Percentiles rank a stretch among this genome's conserved stretches.
These are phyloP conservation scores for Daldinia grandis DNA, from an alignment of 495 filamentous ascomycete species.

Conservation along the genomic window DNA sequence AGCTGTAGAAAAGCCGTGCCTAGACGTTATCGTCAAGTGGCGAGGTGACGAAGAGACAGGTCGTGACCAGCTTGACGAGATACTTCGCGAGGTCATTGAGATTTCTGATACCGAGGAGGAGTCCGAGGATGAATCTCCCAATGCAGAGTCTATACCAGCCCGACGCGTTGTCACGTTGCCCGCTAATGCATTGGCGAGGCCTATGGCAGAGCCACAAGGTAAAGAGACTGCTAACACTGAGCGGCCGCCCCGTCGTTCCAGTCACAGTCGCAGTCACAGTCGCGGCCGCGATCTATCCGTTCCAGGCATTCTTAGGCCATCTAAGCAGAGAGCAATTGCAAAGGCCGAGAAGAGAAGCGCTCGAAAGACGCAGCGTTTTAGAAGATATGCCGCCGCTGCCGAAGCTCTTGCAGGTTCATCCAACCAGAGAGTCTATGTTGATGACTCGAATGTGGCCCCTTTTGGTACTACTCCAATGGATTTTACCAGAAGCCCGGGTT, in stretches of 20 bases:
- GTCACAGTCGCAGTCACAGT: constrained; percentile 7
- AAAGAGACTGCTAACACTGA: constrained; percentile 9
- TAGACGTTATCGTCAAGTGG: constrained; percentile 83
- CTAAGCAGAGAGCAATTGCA: constrained; percentile 28
- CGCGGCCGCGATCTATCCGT: constrained; percentile 31
- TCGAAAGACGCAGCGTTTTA: constrained; percentile 45
- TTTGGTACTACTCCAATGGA: constrained; percentile 24
- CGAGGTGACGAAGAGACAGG: constrained; percentile 84
- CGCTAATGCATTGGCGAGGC: constrained; percentile 24
- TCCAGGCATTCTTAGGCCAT: constrained; percentile 12
- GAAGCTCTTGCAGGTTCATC: constrained; percentile 43
- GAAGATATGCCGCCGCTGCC: constrained; percentile 47
- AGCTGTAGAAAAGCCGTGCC: constrained; percentile 72
- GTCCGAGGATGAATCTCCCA: constrained; percentile 58
- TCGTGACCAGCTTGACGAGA: constrained; percentile 77
- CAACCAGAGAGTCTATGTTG: constrained; percentile 11
- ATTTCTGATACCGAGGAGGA: constrained; percentile 82
- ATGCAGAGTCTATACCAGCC: constrained; percentile 16
- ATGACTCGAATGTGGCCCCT: constrained; percentile 29
- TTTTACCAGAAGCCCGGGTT: constrained; percentile 36
- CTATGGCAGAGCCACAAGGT: constrained; percentile 12
- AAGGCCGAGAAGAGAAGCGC: constrained; percentile 37
- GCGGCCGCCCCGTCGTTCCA: neutral
- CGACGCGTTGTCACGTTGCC: constrained; percentile 30
- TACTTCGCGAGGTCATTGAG: constrained; percentile 81